phyloP scores from a whole-genome alignment of 371 early-diverging fungal species.

The Mortierella sp. region DNA sequence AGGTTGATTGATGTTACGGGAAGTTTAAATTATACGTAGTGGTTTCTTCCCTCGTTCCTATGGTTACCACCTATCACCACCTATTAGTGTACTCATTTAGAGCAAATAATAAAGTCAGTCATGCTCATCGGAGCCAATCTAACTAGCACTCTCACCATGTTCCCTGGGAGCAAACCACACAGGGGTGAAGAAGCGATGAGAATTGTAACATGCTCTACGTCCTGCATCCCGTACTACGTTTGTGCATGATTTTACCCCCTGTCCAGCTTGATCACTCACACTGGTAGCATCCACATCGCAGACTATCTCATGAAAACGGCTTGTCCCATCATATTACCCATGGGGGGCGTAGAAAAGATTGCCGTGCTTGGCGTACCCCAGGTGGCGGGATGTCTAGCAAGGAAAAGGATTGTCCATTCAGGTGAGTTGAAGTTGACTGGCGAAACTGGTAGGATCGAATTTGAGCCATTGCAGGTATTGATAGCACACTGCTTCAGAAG shows the following conservation, averaged over 20 bases:
- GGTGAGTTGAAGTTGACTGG: slow-evolving; percentile 5
- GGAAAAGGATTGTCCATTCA: not conserved
- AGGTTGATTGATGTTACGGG: not conserved
- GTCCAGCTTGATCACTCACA: slow-evolving; percentile 1
- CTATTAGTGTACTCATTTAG: too few species aligned
- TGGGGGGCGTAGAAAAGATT: slow-evolving; percentile 2
- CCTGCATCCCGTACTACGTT: too few species aligned
- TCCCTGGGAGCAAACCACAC: too few species aligned
- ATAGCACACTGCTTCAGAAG: slow-evolving; percentile 3
- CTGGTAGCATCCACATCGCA: slow-evolving; percentile 9
- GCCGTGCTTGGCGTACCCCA: slow-evolving; percentile 5
- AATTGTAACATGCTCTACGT: too few species aligned
- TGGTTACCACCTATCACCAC: slow-evolving; percentile 1
- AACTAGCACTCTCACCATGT: too few species aligned
- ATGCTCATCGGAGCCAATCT: too few species aligned
- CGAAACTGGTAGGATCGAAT: slow-evolving; percentile 9
- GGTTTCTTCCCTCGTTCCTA: slow-evolving; percentile 5
- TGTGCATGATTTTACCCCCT: too few species aligned
- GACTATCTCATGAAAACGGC: slow-evolving; percentile 10
- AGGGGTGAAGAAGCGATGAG: too few species aligned
- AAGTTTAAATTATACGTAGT: slow-evolving; percentile 7
- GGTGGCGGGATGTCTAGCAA: slow-evolving; percentile 2
- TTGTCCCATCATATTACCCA: slow-evolving; percentile 6
- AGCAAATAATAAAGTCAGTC: too few species aligned
- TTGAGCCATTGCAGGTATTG: slow-evolving; percentile 8